Evolutionary conservation across 768 basidiomycete species (phyloP).

Genomic region (Lactifluus subvellereus): DNA sequence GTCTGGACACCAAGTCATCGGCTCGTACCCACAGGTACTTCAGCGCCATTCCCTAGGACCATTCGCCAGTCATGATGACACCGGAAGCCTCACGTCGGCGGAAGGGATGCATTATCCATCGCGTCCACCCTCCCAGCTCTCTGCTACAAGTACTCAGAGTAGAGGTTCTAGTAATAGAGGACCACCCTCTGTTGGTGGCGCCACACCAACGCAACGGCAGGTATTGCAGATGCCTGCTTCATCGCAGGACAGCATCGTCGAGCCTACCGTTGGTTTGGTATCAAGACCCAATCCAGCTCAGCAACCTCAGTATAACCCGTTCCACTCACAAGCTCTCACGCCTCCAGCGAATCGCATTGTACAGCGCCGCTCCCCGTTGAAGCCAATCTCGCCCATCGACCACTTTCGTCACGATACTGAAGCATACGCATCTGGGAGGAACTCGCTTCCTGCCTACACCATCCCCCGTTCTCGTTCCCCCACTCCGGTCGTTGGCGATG

Average conservation of each 20-base stretch:
- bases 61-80: background rate
- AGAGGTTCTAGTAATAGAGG: background rate
- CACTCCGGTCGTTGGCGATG: conserved; percentile 68
- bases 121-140: conserved; percentile 17
- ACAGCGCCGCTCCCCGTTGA: conserved; percentile 13
- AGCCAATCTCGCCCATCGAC: conserved; percentile 38
- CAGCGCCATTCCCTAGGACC: conserved; percentile 16
- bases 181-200: background rate
- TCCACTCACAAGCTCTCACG: conserved; percentile 18
- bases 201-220: background rate
- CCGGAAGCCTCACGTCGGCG: background rate
- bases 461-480: conserved; percentile 68
- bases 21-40: conserved; percentile 2
- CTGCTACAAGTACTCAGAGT: background rate
- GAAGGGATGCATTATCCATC: background rate
- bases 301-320: background rate
- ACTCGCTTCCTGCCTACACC: conserved; percentile 42
- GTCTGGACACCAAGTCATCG: background rate
- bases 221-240: conserved; percentile 4
- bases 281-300: conserved; percentile 1
- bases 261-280: conserved; percentile 12
- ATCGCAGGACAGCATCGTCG: background rate
- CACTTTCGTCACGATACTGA: conserved; percentile 63
- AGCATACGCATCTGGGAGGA: conserved; percentile 61
- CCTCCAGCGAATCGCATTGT: conserved; percentile 15